Evolutionary conservation across 2,329 filamentous ascomycete species (phyloP).

Genomic region (Monosporascus sp.): DNA sequence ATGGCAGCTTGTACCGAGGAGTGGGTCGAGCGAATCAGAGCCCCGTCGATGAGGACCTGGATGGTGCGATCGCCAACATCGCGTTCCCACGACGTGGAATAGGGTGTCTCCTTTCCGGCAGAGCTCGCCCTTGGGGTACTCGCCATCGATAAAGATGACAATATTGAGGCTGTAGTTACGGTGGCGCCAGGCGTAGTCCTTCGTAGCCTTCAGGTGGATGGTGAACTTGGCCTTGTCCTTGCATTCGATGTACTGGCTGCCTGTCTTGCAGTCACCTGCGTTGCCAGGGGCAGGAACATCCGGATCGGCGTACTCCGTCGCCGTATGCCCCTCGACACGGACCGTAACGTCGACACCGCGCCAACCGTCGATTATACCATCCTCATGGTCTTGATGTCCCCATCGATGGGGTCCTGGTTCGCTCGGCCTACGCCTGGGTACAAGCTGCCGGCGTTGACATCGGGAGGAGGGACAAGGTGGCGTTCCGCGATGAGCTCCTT

Average conservation of each 20-base stretch:
- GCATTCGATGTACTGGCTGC: conserved; percentile 15
- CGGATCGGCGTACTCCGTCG: conserved; percentile 12
- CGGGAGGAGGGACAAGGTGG: conserved; percentile 33
- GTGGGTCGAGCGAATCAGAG: conserved; percentile 23
- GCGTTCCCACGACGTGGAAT: neutral
- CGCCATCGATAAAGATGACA: conserved; percentile 11
- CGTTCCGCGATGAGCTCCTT: conserved; percentile 31
- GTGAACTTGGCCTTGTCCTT: conserved; percentile 11
- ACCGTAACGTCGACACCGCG: conserved; percentile 14
- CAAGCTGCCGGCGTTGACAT: conserved; percentile 14
- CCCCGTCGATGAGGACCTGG: conserved; percentile 16
- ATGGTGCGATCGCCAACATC: conserved; percentile 12
- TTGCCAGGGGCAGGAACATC: conserved; percentile 2
- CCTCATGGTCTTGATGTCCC: conserved; percentile 20
- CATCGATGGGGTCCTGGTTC: conserved; percentile 10
- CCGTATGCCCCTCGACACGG: conserved; percentile 1
- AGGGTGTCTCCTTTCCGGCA: neutral
- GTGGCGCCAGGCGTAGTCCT: conserved; percentile 5
- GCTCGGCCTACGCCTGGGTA: conserved; percentile 30
- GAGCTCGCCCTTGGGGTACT: conserved; percentile 5
- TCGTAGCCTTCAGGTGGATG: conserved; percentile 7
- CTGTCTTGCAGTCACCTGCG: neutral
- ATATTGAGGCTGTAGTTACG: conserved; percentile 8
- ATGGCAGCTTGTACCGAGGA: conserved; percentile 24
- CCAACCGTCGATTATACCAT: conserved; percentile 13